phyloP scores from a whole-genome alignment of 2,329 filamentous ascomycete genomes.

The Aspergillus candidus region DNA sequence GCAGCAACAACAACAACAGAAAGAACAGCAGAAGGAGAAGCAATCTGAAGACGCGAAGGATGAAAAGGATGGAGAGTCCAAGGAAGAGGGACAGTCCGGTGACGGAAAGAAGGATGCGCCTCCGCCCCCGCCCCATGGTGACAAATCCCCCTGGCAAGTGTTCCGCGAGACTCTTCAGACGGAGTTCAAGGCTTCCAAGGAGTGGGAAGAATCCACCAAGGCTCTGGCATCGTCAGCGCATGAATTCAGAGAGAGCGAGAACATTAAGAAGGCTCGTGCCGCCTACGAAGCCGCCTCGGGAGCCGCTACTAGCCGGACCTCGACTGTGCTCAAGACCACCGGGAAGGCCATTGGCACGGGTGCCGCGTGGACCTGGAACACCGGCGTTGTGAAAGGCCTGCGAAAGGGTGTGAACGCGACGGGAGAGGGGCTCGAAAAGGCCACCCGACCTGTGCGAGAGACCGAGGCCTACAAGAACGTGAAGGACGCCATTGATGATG shows the following conservation, averaged over 20 bases:
- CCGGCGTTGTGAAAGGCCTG: slow-evolving; percentile 82
- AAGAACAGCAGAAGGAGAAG: slow-evolving; percentile 38
- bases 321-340: slow-evolving; percentile 75
- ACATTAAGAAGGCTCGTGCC: slow-evolving; percentile 74
- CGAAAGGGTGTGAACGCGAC: slow-evolving; percentile 80
- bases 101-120: slow-evolving; percentile 57
- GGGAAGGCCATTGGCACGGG: slow-evolving; percentile 83
- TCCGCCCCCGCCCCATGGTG: slow-evolving; percentile 88
- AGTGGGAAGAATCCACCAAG: slow-evolving; percentile 99
- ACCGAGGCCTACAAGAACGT: slow-evolving; percentile 93
- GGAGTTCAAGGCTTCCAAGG: slow-evolving; percentile 94
- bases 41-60: slow-evolving; percentile 31
- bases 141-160: slow-evolving; percentile 98
- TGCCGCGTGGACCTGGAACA: slow-evolving; percentile 96
- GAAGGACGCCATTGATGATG: slow-evolving; percentile 94
- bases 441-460: slow-evolving; percentile 87
- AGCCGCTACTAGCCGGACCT: slow-evolving; percentile 70
- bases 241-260: slow-evolving; percentile 88
- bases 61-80: slow-evolving; percentile 20
- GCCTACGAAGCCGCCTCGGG: slow-evolving; percentile 84
- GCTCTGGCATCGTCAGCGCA: slow-evolving; percentile 82
- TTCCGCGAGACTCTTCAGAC: slow-evolving; percentile 93
- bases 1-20: slow-evolving; percentile 28
- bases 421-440: slow-evolving; percentile 82
- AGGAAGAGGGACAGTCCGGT: slow-evolving; percentile 19